These are phyloP conservation scores for Lactarius sp. DNA, from an alignment of 768 basidiomycete genomes.

Conservation along the genomic window DNA sequence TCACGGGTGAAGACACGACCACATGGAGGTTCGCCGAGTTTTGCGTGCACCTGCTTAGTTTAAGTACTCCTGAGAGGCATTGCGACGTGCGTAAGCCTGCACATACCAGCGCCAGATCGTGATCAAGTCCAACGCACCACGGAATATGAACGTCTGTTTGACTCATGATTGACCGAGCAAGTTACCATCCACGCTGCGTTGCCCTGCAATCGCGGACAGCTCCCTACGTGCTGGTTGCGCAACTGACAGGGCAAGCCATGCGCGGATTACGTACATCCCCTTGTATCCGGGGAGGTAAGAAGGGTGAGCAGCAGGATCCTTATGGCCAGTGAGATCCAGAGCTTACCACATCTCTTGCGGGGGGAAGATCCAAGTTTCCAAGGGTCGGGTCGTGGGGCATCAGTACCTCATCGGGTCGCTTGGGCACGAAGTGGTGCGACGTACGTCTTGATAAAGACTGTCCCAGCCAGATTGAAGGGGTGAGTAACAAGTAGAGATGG, in stretches of 20 bases:
- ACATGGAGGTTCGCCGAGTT: constrained; percentile 21
- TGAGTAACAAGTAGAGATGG: constrained; percentile 6
- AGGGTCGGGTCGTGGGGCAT: constrained; percentile 9
- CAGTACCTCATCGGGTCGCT: neutral
- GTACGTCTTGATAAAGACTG: constrained; percentile 13
- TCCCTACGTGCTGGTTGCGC: neutral
- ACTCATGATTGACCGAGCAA: constrained; percentile 15
- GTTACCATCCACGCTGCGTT: constrained; percentile 22
- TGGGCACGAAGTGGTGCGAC: neutral
- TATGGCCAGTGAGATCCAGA: neutral
- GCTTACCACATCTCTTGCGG: constrained; percentile 9
- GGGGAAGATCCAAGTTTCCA: constrained; percentile 10
- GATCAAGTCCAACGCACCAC: constrained; percentile 5
- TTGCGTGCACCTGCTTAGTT: constrained; percentile 1
- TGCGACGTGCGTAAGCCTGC: neutral
- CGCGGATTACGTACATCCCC: constrained; percentile 1
- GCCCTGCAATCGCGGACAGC: constrained; percentile 5
- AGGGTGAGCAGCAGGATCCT: neutral
- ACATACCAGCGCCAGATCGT: neutral
- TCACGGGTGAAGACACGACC: constrained; percentile 23
- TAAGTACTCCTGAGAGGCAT: constrained; percentile 12
- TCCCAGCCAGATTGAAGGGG: constrained; percentile 19
- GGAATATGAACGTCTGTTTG: neutral
- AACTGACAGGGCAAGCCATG: neutral
- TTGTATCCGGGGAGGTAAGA: neutral